Evolutionary conservation across 2,329 filamentous ascomycete species (phyloP), one percentile per base, ranked within the genome.

Genomic region (Lachnellula arida): DNA sequence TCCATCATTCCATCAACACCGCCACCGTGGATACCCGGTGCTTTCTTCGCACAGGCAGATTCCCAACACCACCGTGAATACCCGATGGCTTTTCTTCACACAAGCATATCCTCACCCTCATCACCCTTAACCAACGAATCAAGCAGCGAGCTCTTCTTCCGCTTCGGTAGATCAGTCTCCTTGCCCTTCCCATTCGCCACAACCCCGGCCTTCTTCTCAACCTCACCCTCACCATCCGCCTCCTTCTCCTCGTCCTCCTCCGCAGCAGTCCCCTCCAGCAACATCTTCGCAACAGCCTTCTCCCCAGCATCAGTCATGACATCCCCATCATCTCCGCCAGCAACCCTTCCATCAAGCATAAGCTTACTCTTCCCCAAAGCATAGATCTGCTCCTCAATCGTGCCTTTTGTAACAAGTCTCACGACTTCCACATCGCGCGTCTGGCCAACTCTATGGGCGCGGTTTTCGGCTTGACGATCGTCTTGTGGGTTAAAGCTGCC

Each of bases 401-500:
- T 96, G 55, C 81, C 82, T 55, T 80, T 81, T 0, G 89, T 89
- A 53, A 99, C 87, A 1, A 99, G 79, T 32, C 91, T 80, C 42
- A 96, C 85, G 42, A 99, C 88, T 70, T 99, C 93, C 1, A 99
- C 94, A 37, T 93, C 88, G 15, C 89, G 80, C 32, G 83, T 92
- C 76, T 99, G 94, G 0, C 94, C 94, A 8, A 99, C 89, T 14
- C 94, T 87, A 73, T 99, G 94, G 0, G 94, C 94, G 17, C 94
- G 86, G 71, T 99, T 97, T 76, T 97, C 94, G 0, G 94, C 94
- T 71, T 99, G 94, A n/a, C 96, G 86, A 69, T 99, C 94, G 64
- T 97, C 93, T 70, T 99, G 94, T 0, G 94, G 94, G 65, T 99
- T 99, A 75, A 97, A 96, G n/a, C 87, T 90, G 61, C 89, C 88